Conservation (phyloP, 2,329 filamentous ascomycete species). For the Aureobasidium leucospermi region DNA sequence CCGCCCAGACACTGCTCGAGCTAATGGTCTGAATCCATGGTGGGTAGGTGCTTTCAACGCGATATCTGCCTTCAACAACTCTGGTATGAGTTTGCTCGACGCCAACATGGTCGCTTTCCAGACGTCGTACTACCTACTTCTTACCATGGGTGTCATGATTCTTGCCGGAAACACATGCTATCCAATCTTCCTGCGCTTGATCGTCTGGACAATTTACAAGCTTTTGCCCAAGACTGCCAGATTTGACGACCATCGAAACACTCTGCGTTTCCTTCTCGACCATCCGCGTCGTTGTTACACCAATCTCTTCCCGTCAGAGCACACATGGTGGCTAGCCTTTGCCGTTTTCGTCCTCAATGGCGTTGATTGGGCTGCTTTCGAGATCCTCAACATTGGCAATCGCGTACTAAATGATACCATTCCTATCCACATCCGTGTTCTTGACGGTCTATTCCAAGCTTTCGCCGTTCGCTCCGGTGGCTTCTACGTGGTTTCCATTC, state of each 20-base stretch:
- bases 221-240: constrained; percentile 33
- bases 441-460: constrained; percentile 55
- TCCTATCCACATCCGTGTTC: constrained; percentile 39
- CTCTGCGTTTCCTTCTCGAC: constrained; percentile 52
- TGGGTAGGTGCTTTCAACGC: constrained; percentile 63
- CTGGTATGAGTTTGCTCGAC: constrained; percentile 61
- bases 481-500: constrained; percentile 41
- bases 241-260: constrained; percentile 34
- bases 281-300: constrained; percentile 58
- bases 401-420: constrained; percentile 38
- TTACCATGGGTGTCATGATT: constrained; percentile 43
- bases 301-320: constrained; percentile 52
- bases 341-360: constrained; percentile 47
- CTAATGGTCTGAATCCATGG: constrained; percentile 57
- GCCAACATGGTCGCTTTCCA: constrained; percentile 59
- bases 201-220: constrained; percentile 51
- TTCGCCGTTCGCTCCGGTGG: constrained; percentile 43
- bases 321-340: constrained; percentile 51
- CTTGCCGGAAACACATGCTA: constrained; percentile 51
- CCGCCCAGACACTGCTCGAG: constrained; percentile 40
- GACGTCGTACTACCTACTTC: constrained; percentile 36
- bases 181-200: constrained; percentile 50
- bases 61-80: constrained; percentile 63
- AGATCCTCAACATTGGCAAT: constrained; percentile 51
- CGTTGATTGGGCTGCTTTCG: constrained; percentile 45